Evolutionary conservation across 2,329 filamentous ascomycete genomes (phyloP), one percentile per base, ranked within the genome.

Genomic region (Orbilia oligospora): DNA sequence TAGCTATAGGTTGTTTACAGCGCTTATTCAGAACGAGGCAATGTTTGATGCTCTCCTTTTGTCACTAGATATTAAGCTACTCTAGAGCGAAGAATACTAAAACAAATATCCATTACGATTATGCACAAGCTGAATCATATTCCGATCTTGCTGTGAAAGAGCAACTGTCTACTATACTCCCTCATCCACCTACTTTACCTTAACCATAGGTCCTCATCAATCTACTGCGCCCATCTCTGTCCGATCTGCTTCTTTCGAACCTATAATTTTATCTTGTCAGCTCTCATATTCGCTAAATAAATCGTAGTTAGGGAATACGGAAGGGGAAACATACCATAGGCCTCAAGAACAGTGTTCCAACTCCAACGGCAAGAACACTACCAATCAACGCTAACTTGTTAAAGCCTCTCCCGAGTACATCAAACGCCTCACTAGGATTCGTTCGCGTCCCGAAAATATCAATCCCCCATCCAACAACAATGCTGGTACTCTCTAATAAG

Each of bases 371-470:
- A 48, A 92, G 87, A 44, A 99, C 94, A 0, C 96, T 99, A 16
- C 89, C 87, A 44, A 97, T 84, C 83, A 99, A 89, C 81, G 94
- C 92, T 71, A 94, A 83, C 87, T 97, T 97, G 84, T 95, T 96
- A 85, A 99, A 99, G 1, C 93, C 93, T 85, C 94, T 96, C 80
- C 94, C 96, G 16, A 99, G 86, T 49, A 98, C 90, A 85, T 99
- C 96, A 84, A 99, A 99, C 16, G 92, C 89, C 81, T 92, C 90
- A 84, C 93, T 97, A 0, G 96, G 96, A n/a, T 91, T 90, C 10
- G 97, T 89, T 66, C 94, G 88, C 0, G 94, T 95, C 14, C 92
- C 94, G 81, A 97, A 99, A 1, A 98, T 86, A 84, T 99, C 96
- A 14, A 93, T 84, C 2, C 96, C 96, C 82, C 92, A 97, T 0